Percentiles rank a stretch among this genome's conserved stretches.
phyloP scores from a whole-genome alignment of 208 protist genomes.

The Leishmania arabica region DNA sequence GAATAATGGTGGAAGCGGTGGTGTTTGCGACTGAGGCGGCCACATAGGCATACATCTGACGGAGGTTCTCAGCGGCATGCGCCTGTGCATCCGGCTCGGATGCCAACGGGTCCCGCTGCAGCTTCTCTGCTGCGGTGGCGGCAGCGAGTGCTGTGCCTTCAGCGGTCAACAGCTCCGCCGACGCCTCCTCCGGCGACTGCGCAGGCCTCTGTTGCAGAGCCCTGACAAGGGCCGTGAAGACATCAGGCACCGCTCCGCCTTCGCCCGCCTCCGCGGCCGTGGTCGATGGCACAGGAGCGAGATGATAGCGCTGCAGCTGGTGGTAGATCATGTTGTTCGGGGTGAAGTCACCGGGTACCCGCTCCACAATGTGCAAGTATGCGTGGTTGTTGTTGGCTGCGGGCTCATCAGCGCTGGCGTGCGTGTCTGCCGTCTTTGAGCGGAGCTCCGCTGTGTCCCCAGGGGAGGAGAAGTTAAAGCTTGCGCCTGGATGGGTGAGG shows the following conservation, averaged over 20 bases:
- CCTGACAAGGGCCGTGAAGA: constrained; percentile 41
- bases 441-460: constrained; percentile 30
- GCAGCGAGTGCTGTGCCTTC: constrained; percentile 17
- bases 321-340: constrained; percentile 90
- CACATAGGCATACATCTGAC: constrained; percentile 17
- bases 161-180: constrained; percentile 5
- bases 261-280: background rate
- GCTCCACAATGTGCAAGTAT: constrained; percentile 79
- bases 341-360: constrained; percentile 60
- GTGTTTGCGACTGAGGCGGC: background rate
- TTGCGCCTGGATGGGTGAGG: constrained; percentile 38
- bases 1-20: background rate
- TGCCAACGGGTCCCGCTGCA: constrained; percentile 39
- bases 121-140: constrained; percentile 25
- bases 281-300: background rate
- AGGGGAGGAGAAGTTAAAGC: constrained; percentile 72
- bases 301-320: constrained; percentile 48
- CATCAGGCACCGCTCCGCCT: background rate
- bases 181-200: constrained; percentile 18
- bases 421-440: background rate
- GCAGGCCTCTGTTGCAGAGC: constrained; percentile 31
- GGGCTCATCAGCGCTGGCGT: background rate
- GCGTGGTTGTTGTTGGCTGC: constrained; percentile 36
- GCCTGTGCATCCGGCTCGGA: constrained; percentile 23
- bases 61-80: constrained; percentile 33